Evolutionary conservation across 805 yeast species (phyloP).

Genomic region (Candida germanica): DNA sequence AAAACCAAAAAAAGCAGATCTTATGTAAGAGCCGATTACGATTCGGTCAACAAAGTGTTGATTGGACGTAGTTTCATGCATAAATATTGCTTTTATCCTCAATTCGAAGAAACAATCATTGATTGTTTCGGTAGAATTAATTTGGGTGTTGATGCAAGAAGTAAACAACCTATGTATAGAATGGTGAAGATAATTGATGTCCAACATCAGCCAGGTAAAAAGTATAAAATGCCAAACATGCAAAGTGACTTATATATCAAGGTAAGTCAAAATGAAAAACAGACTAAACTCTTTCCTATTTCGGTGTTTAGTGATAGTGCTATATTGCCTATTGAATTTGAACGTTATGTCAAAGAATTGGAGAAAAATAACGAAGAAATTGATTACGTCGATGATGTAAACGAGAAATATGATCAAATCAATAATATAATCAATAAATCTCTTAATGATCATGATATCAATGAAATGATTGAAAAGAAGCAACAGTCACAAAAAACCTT

Average conservation of each 20-base stretch:
- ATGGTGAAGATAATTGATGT: slow-evolving; percentile 78
- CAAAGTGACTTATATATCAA: slow-evolving; percentile 54
- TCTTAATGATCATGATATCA: slow-evolving; percentile 70
- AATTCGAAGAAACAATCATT: slow-evolving; percentile 62
- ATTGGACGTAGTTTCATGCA: slow-evolving; percentile 76
- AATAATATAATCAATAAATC: slow-evolving; percentile 60
- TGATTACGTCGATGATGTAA: slow-evolving; percentile 64
- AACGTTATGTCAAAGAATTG: slow-evolving; percentile 61
- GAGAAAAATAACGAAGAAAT: slow-evolving; percentile 52
- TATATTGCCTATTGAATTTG: slow-evolving; percentile 69
- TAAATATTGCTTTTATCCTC: slow-evolving; percentile 78
- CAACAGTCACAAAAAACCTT: slow-evolving; percentile 50
- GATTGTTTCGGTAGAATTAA: slow-evolving; percentile 84
- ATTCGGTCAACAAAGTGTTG: slow-evolving; percentile 68
- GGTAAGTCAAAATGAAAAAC: slow-evolving; percentile 78
- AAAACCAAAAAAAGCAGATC: slow-evolving; percentile 18
- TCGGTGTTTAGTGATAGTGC: slow-evolving; percentile 76
- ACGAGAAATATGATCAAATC: slow-evolving; percentile 61
- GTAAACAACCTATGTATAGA: slow-evolving; percentile 67
- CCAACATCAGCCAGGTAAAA: slow-evolving; percentile 38
- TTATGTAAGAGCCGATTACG: slow-evolving; percentile 42
- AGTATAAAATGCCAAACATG: slow-evolving; percentile 41
- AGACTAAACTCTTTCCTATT: slow-evolving; percentile 72
- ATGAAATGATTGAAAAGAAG: slow-evolving; percentile 73
- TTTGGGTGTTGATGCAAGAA: slow-evolving; percentile 65